These are phyloP conservation scores for Pichia eremophila DNA, from an alignment of 805 yeast species.

Conservation along the genomic window DNA sequence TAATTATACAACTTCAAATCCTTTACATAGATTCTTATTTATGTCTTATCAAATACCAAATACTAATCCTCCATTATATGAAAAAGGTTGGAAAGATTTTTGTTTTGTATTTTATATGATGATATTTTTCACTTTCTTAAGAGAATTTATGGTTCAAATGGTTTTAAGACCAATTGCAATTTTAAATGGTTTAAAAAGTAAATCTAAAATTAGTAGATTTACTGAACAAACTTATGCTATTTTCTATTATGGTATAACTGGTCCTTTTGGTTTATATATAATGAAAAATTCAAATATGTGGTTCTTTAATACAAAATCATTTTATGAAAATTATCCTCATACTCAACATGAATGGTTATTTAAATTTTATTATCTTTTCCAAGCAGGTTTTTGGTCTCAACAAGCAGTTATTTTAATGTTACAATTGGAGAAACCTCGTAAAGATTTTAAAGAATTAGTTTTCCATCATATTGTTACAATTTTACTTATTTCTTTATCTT, in stretches of 20 bases:
- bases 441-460: constrained; percentile 83
- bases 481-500: constrained; percentile 75
- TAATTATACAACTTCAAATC: constrained; percentile 49
- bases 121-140: constrained; percentile 77
- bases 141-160: constrained; percentile 87
- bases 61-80: constrained; percentile 53
- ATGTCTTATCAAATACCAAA: constrained; percentile 57
- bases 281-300: constrained; percentile 81
- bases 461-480: constrained; percentile 91
- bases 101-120: constrained; percentile 72
- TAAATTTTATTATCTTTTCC: constrained; percentile 78
- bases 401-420: constrained; percentile 76
- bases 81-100: constrained; percentile 80
- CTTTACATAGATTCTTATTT: constrained; percentile 51
- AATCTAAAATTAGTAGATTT: constrained; percentile 63
- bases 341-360: constrained; percentile 55
- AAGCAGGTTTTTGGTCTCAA: constrained; percentile 97
- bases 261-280: constrained; percentile 83
- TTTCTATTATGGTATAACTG: constrained; percentile 68
- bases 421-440: constrained; percentile 90
- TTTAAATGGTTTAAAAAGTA: constrained; percentile 39
- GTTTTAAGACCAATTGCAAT: constrained; percentile 65
- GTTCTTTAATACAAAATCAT: constrained; percentile 78
- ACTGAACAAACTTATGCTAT: constrained; percentile 89
- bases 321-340: constrained; percentile 81